Evolutionary conservation across 345 rosid species (phyloP), one percentile per base, ranked within the genome.

Genomic region (Populus alba): DNA sequence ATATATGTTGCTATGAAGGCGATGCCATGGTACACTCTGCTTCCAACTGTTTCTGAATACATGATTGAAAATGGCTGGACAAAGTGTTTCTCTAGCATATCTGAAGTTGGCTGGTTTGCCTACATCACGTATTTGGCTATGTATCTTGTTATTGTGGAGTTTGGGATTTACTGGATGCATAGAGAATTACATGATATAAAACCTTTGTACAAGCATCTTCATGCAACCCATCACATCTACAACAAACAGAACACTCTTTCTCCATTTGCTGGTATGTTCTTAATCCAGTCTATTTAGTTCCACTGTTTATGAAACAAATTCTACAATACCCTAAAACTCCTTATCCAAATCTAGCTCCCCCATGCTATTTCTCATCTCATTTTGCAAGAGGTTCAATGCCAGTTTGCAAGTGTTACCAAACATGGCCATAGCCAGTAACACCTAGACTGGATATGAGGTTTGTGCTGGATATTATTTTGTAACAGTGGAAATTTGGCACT

Each of bases 221-320:
- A 94, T 77, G 97, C 94, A 1, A 91, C 94, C 8, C 98, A 96
- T 79, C 99, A 94, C 74, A 90, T 96, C 87, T 96, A 94, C 90
- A 94, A 96, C 86, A 96, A 96, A 92, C 97, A 94, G 84, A 94
- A 94, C 65, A 96, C 98, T 57, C 94, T 96, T 33, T 96, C 98
- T 73, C 99, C 97, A 1, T 96, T 92, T 85, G 99, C 98, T 11
- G 99, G 99, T 94, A 85, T 79, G 87, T 77, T 71, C 78, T 84
- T 38, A 22, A 35, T 67, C 57, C 23, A 31, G n/a, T 23, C 33
- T 22, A 49, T 74, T 41, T 38, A 5, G 25, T 53, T 83, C 70
- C 27, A 7, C 43, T 62, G 43, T 65, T 73, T 53, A 13, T 74
- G 17, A 41, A 10, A 25, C 13, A n/a, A 57, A 57, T n/a, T 57